Evolutionary conservation across 768 basidiomycete genomes (phyloP), one percentile per base, ranked within the genome.

Genomic region (Leccinellum rugosiceps): DNA sequence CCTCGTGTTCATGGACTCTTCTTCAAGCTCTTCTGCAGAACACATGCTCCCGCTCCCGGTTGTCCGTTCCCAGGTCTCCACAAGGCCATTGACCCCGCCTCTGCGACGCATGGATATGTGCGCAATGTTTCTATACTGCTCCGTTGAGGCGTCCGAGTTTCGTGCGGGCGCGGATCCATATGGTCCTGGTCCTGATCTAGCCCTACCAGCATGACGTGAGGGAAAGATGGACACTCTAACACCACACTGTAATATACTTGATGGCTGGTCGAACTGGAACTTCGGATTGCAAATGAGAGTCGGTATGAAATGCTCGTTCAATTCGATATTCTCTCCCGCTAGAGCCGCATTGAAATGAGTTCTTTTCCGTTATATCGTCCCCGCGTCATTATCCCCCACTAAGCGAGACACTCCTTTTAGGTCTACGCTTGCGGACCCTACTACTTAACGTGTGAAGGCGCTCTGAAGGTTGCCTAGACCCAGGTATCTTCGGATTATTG

Each of bases 31-130:
- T 25, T 62, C 59, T 13, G 58, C 38, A 3, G 67, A 73, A 35
- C 50, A 59, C 46, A 72, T 70, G 19, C 64, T 68, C 21, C 62
- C 63, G 4, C 72, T 72, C 14, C 52, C 51, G 38, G 62, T 63
- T 9, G 57, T 52, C 11, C 67, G 66, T 28, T 74, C 66, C 66
- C 72, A 74, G n/a, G 66, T 67, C 23, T 71, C 68, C 4, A 75
- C 66, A 34, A 76, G 70, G 45, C 70, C 69, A 56, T 66, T 70
- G 46, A 70, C 71, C 53, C 50, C 65, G 32, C 68, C 72, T 58
- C 63, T 60, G 31, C 67, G 67, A 55, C 63, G 69, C 57, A 56
- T 64, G 52, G 58, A 69, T 63, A 72, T 63, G 4, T 25, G 15
- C 57, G 48, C 35, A 71, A 69, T 60, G 55, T 68, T 62, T 59